Evolutionary conservation across 2,329 filamentous ascomycete species (phyloP).

Genomic region (Diaporthe aspalathi): DNA sequence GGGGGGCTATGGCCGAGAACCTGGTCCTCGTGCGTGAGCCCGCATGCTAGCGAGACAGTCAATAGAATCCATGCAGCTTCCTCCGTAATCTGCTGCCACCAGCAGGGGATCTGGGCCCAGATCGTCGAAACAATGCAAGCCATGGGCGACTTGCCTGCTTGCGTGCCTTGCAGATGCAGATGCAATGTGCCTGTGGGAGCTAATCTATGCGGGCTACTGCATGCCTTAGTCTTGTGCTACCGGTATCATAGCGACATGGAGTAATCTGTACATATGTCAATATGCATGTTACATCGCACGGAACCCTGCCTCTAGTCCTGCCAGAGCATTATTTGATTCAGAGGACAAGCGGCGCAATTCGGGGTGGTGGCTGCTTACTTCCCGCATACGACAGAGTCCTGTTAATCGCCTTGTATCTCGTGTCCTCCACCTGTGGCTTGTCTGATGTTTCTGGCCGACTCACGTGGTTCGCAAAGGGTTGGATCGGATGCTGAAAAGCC

Average conservation of each 20-base stretch:
- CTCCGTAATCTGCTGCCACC: background rate
- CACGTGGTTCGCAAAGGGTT: background rate
- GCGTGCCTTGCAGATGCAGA: constrained; percentile 16
- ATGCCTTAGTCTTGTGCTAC: constrained; percentile 21
- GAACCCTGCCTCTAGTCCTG: constrained; percentile 11
- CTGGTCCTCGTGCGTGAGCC: background rate
- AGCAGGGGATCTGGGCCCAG: background rate
- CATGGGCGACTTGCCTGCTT: background rate
- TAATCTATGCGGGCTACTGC: constrained; percentile 6
- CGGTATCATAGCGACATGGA: background rate
- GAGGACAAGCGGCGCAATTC: background rate
- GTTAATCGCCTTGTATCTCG: background rate
- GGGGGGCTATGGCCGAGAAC: background rate
- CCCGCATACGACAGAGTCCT: constrained; percentile 1
- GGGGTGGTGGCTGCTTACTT: constrained; percentile 6
- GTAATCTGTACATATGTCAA: constrained; percentile 11
- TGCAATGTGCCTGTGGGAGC: constrained; percentile 33
- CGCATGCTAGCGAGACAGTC: constrained; percentile 14
- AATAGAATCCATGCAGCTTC: background rate
- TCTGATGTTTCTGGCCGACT: background rate
- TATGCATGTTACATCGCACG: constrained; percentile 31
- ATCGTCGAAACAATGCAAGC: background rate
- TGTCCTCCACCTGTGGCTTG: background rate
- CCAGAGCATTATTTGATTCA: constrained; percentile 24
- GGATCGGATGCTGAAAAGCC: background rate